These are phyloP conservation scores for Athelia sp. DNA, from an alignment of 1,284 basidiomycete species.

Conservation along the genomic window DNA sequence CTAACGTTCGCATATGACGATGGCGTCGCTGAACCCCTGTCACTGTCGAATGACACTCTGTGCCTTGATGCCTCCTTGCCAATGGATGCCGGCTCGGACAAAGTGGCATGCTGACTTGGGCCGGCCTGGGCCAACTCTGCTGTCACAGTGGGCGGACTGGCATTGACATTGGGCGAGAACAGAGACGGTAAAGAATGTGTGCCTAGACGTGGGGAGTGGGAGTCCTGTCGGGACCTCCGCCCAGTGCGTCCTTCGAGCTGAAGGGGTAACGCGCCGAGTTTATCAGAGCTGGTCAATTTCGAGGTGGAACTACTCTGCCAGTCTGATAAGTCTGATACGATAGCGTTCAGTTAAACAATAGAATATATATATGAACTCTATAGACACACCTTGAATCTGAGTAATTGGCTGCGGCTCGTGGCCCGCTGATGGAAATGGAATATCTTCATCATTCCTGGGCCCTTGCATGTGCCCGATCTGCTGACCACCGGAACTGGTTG, in stretches of 20 bases:
- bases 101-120: slow-evolving; percentile 7
- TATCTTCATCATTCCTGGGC: no score
- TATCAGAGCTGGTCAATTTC: slow-evolving; percentile 32
- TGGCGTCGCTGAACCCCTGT: slow-evolving; percentile 19
- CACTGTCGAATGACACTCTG: slow-evolving; percentile 38
- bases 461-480: no score
- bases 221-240: slow-evolving; percentile 16
- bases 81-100: slow-evolving; percentile 24
- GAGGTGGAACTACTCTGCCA: slow-evolving; percentile 11
- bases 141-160: slow-evolving; percentile 10
- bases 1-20: slow-evolving; percentile 24
- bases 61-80: slow-evolving; percentile 26
- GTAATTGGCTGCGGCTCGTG: no score
- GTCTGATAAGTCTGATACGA: no score
- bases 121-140: slow-evolving; percentile 9
- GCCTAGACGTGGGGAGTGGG: slow-evolving; percentile 11
- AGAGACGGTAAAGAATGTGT: slow-evolving; percentile 22
- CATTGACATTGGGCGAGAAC: slow-evolving; percentile 18
- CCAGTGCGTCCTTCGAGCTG: slow-evolving; percentile 20
- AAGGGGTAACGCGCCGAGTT: slow-evolving; percentile 30
- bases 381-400: no score
- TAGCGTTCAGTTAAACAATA: no score
- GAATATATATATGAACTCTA: no score
- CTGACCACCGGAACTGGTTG: no score
- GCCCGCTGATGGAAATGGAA: no score